phyloP scores from a whole-genome alignment of 2,329 filamentous ascomycete species.

The Hymenoscyphus scutula region DNA sequence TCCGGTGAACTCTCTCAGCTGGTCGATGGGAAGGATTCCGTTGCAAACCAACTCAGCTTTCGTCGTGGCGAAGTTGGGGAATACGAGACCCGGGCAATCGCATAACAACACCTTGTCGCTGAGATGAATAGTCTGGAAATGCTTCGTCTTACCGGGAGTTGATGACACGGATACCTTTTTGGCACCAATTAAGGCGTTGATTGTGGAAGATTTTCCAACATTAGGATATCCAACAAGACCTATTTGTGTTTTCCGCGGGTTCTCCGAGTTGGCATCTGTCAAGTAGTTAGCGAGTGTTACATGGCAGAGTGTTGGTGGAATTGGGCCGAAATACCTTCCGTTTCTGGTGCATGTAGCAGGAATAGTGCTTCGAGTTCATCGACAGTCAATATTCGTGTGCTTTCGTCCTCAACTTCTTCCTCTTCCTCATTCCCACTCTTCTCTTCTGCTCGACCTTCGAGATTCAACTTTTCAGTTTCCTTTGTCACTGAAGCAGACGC shows the following conservation, averaged over 20 bases:
- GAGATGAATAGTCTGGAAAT: conserved; percentile 97
- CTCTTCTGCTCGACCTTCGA: conserved; percentile 39
- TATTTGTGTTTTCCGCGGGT: conserved; percentile 72
- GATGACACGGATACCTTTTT: conserved; percentile 99
- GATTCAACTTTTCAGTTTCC: conserved; percentile 42
- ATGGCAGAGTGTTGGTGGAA: not conserved
- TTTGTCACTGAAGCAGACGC: conserved; percentile 25
- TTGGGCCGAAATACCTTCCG: conserved; percentile 45
- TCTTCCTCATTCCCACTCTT: conserved; percentile 37
- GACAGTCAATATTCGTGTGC: conserved; percentile 82
- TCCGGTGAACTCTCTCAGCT: conserved; percentile 88
- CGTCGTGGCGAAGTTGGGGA: conserved; percentile 95
- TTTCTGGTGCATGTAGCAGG: conserved; percentile 67
- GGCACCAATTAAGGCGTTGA: conserved; percentile 96
- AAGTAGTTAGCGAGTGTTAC: not conserved
- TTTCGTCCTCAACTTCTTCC: conserved; percentile 35
- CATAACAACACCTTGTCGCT: conserved; percentile 87
- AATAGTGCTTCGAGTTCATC: conserved; percentile 91
- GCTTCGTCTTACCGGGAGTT: conserved; percentile 97
- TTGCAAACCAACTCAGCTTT: conserved; percentile 96
- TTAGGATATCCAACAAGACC: conserved; percentile 97
- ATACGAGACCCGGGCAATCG: conserved; percentile 97
- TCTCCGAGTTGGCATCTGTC: conserved; percentile 45
- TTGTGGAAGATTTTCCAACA: conserved; percentile 98
- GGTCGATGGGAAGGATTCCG: conserved; percentile 92